Evolutionary conservation across 345 rosid species (phyloP), one percentile per base, ranked within the genome.

Genomic region (Linum lewisii): DNA sequence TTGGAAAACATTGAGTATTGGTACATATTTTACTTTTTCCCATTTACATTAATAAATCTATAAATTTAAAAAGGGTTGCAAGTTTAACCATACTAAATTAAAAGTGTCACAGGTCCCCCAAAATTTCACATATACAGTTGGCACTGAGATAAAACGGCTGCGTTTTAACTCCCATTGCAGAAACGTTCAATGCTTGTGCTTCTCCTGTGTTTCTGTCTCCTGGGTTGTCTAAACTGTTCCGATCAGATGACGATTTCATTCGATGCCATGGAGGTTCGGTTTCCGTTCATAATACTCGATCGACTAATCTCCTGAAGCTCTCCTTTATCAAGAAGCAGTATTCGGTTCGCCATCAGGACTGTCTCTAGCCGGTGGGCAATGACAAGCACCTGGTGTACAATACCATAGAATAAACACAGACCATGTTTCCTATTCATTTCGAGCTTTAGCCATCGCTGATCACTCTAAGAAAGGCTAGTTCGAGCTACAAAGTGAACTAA

Each of bases 361-460:
- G 97, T 93, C 69, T 93, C 99, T 73, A 87, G 70, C 57, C 94
- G 87, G 74, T 93, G 99, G 32, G 99, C 94, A 54, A 93, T 87
- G 57, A 89, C 84, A 54, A 87, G 67, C n/a, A 89, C 93, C 98
- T 88, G 34, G 34, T n/a, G n/a, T 29, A 29, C 34, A 29, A 26
- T 4, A 61, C 21, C 0, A 57, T n/a, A 16, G 57, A 34, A 50
- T 6, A 56, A 42, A 58, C 36, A 15, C 6, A 3, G 62, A 53
- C 54, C 51, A 15, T 34, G 38, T 6, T 34, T 6, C 10, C 38
- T 6, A n/a, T n/a, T 29, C 34, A 29, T 29, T 26, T 8, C 5
- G 34, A 29, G 34, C 34, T 29, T 29, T 4, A 29, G n/a, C n/a
- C n/a, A n/a, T n/a, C n/a, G n/a, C n/a, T n/a, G n/a, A n/a, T n/a